These are phyloP conservation scores for Parathielavia hyrcaniae DNA, from an alignment of 495 filamentous ascomycete species.

Conservation along the genomic window DNA sequence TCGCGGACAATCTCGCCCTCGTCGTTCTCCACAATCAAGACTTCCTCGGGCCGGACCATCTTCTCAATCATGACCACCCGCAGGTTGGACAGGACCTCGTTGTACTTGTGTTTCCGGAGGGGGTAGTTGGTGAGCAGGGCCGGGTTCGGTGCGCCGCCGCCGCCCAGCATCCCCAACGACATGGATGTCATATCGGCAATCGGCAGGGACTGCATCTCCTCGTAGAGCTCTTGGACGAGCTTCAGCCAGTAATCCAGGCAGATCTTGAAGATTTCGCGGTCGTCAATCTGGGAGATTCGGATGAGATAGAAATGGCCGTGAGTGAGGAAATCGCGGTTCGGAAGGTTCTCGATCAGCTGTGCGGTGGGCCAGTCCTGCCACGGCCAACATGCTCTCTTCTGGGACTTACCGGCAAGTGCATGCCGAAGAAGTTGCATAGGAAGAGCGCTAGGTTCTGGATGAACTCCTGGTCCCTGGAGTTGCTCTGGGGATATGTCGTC, in stretches of 20 bases:
- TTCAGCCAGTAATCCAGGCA: slow-evolving; percentile 99
- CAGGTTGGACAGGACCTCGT: slow-evolving; percentile 85
- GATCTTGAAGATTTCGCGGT: slow-evolving; percentile 99
- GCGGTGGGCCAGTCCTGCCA: slow-evolving; percentile 1
- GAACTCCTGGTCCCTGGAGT: slow-evolving; percentile 92
- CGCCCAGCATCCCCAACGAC: slow-evolving; percentile 62
- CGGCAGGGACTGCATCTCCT: slow-evolving; percentile 94
- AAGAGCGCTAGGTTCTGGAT: slow-evolving; percentile 95
- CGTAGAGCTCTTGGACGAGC: slow-evolving; percentile 92
- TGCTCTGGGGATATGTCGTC: slow-evolving; percentile 79
- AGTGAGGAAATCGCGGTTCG: slow-evolving; percentile 86
- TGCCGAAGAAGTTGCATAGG: slow-evolving; percentile 89
- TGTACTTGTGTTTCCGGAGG: slow-evolving; percentile 94
- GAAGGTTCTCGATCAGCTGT: slow-evolving; percentile 93
- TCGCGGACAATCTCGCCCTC: slow-evolving; percentile 98
- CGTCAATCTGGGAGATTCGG: slow-evolving; percentile 94
- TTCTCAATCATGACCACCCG: slow-evolving; percentile 99
- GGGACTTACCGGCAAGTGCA: slow-evolving; percentile 73
- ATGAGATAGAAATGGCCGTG: slow-evolving; percentile 98
- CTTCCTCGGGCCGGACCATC: slow-evolving; percentile 97
- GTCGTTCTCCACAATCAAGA: slow-evolving; percentile 98
- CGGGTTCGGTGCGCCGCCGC: slow-evolving; percentile 75
- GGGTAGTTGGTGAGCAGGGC: slow-evolving; percentile 76
- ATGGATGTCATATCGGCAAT: slow-evolving; percentile 87
- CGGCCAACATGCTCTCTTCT: not conserved